Evolutionary conservation across 345 rosid genomes (phyloP), one percentile per base, ranked within the genome.

Genomic region (Pistacia integerrima): DNA sequence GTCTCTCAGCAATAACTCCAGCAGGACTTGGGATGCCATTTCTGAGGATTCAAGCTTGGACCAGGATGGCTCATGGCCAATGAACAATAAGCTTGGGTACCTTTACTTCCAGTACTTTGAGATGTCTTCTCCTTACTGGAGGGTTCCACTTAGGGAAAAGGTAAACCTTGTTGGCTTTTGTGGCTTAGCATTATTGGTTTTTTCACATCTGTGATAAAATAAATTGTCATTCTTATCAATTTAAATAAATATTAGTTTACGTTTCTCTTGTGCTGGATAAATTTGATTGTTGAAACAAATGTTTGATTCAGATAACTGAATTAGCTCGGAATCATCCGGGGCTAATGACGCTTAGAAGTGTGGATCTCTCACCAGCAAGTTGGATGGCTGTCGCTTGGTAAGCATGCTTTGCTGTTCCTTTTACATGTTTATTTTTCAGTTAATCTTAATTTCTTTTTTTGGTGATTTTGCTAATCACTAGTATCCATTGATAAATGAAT

Each of bases 331-430:
- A 75, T 75, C 72, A 82, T 80, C 89, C 84, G 0, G 87, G 85
- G 46, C 70, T 93, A 55, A 73, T 64, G 81, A 85, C 92, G 18
- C 77, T 93, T 49, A 86, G 86, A 82, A 93, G 88, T 64, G 83
- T 90, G 74, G 91, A 93, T 82, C 86, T 93, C 79, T 92, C 92
- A 13, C 95, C 98, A 0, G 97, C 97, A 17, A 92, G 97, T 82
- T 93, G 98, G 98, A 89, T 93, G 91, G 86, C 95, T n/a, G 90
- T 93, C 73, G 92, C 98, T 57, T 93, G 98, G 98, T 92, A 81
- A 83, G 83, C 30, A 36, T 41, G 52, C 46, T 38, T 63, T 10
- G 2, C 36, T 55, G 11, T 20, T 51, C 51, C 64, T 35, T 5
- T 74, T 8, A 11, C 44, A 28, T 1, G 25, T 28, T 28, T 51